phyloP scores from a whole-genome alignment of 441 rosid species.

The Pelargonium citronellum region DNA sequence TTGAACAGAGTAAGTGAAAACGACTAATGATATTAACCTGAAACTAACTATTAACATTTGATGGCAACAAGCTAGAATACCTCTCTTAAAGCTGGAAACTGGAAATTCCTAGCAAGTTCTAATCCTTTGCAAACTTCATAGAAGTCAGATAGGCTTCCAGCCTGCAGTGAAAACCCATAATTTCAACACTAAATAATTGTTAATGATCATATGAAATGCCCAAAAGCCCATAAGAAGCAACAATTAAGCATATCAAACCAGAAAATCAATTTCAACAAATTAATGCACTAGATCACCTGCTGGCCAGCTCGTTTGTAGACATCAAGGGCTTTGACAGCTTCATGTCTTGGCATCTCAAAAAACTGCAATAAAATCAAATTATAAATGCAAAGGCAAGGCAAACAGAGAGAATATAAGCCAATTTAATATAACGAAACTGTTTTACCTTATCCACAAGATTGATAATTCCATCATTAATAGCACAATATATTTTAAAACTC shows the following conservation, averaged over 20 bases:
- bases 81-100: constrained; percentile 90
- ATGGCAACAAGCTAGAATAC: constrained; percentile 33
- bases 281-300: constrained; percentile 53
- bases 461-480: constrained; percentile 93
- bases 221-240: constrained; percentile 5
- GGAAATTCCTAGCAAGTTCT: constrained; percentile 97
- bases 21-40: constrained; percentile 5
- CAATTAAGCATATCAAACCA: background rate
- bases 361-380: constrained; percentile 48
- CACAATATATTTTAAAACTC: constrained; percentile 92
- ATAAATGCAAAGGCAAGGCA: constrained; percentile 2
- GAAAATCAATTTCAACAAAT: constrained; percentile 2
- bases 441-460: constrained; percentile 95
- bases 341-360: constrained; percentile 99
- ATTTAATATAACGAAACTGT: constrained; percentile 4
- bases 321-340: constrained; percentile 86
- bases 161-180: constrained; percentile 41
- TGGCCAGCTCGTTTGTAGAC: constrained; percentile 89
- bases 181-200: background rate
- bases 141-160: constrained; percentile 80
- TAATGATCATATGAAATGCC: background rate
- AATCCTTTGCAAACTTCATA: constrained; percentile 89
- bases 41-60: constrained; percentile 16
- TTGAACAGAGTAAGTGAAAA: background rate
- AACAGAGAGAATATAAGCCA: constrained; percentile 9